A percentile compares a stretch with the other conserved stretches of the same genome.
These are phyloP conservation scores for Lactarius psammicola DNA, from an alignment of 768 basidiomycete genomes.

Conservation along the genomic window DNA sequence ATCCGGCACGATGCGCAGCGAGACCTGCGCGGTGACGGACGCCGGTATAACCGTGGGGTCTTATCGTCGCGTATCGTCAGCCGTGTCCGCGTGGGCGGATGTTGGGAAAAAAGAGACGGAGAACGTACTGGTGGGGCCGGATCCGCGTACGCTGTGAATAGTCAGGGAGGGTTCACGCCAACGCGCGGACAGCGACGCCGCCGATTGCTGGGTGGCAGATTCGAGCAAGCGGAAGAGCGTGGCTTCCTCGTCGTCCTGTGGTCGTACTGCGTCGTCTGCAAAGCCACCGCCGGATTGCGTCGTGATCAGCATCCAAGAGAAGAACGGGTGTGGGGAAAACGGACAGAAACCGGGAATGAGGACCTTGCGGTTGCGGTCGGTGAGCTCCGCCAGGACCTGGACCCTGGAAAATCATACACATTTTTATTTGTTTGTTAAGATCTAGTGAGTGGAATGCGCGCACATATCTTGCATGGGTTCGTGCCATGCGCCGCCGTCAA, in stretches of 20 bases:
- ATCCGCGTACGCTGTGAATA: conserved; percentile 79
- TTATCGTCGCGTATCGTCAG: conserved; percentile 31
- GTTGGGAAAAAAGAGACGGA: not conserved
- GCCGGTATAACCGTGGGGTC: conserved; percentile 90
- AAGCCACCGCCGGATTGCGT: not conserved
- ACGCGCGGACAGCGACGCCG: conserved; percentile 66
- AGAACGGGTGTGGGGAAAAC: not conserved
- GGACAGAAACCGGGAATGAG: conserved; percentile 80
- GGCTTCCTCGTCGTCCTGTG: conserved; percentile 64
- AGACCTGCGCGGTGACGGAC: conserved; percentile 78
- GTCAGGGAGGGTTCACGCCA: conserved; percentile 93
- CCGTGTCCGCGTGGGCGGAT: not conserved
- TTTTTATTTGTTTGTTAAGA: not conserved
- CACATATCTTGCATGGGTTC: conserved; percentile 97
- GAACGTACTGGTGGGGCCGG: conserved; percentile 71
- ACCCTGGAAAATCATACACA: conserved; percentile 50
- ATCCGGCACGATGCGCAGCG: conserved; percentile 92
- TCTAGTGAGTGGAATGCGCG: conserved; percentile 28
- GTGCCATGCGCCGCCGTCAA: conserved; percentile 82
- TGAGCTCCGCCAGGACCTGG: conserved; percentile 70
- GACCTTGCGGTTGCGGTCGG: conserved; percentile 55
- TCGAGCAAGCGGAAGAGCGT: conserved; percentile 68
- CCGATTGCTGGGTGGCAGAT: conserved; percentile 61
- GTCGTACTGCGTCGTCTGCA: conserved; percentile 74
- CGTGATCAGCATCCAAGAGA: not conserved